Base-by-base conservation (phyloP, 2,329 filamentous ascomycete species). In the Penicillium palitans region DNA sequence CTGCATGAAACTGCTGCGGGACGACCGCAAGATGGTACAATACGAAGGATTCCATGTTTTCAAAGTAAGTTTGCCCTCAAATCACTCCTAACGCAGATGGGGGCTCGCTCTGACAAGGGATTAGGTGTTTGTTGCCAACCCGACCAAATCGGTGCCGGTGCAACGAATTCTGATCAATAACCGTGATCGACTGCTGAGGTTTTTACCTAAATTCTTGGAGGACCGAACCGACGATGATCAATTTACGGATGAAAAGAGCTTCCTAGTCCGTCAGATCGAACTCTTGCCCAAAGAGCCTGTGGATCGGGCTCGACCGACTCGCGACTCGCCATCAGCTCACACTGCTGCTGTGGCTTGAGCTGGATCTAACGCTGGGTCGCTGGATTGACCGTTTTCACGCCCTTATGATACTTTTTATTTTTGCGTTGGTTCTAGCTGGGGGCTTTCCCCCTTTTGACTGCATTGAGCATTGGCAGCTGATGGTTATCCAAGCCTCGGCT, bases 41-140 rank as follows among this genome's bases (percentile, higher is more conserved):
- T 99, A 99, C 74, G 95, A 99, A 75, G 95, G 93, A 8, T 99
- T 99, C 75, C 95, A 99, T 74, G 93, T 99, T 42, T 99, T 99
- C 84, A 99, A 99, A 81, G 84, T 86, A 70, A 61, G 67, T 59
- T 29, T 27, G 31, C 25, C 40, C 50, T 51, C 15, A 13, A 44
- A 41, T 48, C 35, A 21, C 12, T 35, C 12, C 1, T 17, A 27
- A 17, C 51, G 54, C n/a, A 54, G 46, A 35, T 17, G 12, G 21
- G 41, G 25, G 48, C 40, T 52, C 45, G 35, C 52, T 58, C 62
- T 72, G 53, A 74, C 64, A 24, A 52, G 29, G 25, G 25, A 39
- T 31, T 65, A 86, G 84, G 93, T 99, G 62, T 99, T 99, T 76
- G 95, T 98, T 54, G 95, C 95, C 60, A 99, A 99, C 74, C 95